A percentile compares a stretch with the other conserved stretches of the same genome.
These are phyloP conservation scores for Medakamo hakoo DNA, from an alignment of 139 green algal species.

Conservation along the genomic window DNA sequence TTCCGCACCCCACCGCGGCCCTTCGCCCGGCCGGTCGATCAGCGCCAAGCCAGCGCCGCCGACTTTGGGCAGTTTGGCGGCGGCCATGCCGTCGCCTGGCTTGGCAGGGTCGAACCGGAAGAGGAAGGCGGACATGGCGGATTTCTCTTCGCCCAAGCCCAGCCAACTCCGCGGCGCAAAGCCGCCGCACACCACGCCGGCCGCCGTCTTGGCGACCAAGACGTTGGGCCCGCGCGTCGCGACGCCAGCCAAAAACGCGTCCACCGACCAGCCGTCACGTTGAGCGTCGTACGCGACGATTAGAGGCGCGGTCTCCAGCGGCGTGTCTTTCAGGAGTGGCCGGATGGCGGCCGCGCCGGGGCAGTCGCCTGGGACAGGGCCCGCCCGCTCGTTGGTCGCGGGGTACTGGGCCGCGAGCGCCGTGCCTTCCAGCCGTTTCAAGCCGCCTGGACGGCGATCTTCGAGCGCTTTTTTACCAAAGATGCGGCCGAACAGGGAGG, in stretches of 20 bases:
- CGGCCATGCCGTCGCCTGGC: conserved; percentile 27
- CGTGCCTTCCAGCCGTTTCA: conserved; percentile 34
- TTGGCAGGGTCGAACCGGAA: too few species aligned
- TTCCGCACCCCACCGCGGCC: conserved; percentile 51
- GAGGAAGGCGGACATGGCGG: conserved; percentile 51
- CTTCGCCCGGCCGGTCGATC: conserved; percentile 30
- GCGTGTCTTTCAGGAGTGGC: conserved; percentile 46
- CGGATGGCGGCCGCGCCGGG: conserved; percentile 21
- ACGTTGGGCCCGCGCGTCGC: conserved; percentile 36
- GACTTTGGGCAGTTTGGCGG: conserved; percentile 55
- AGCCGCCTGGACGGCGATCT: conserved; percentile 32
- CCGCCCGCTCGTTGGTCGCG: conserved; percentile 29
- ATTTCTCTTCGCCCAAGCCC: conserved; percentile 42
- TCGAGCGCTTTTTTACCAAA: conserved; percentile 45
- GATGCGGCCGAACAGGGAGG: conserved; percentile 25
- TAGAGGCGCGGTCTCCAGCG: conserved; percentile 34
- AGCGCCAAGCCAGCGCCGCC: conserved; percentile 38
- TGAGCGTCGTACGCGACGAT: conserved; percentile 40
- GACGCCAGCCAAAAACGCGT: conserved; percentile 41
- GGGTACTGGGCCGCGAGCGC: conserved; percentile 27
- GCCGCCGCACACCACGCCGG: conserved; percentile 40
- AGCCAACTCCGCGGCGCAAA: conserved; percentile 56
- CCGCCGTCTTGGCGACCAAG: conserved; percentile 12
- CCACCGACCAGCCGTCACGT: conserved; percentile 34
- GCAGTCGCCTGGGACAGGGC: conserved; percentile 26